Evolutionary conservation across 148 eudicot genomes (phyloP).

Genomic region (Selenicereus undatus): DNA sequence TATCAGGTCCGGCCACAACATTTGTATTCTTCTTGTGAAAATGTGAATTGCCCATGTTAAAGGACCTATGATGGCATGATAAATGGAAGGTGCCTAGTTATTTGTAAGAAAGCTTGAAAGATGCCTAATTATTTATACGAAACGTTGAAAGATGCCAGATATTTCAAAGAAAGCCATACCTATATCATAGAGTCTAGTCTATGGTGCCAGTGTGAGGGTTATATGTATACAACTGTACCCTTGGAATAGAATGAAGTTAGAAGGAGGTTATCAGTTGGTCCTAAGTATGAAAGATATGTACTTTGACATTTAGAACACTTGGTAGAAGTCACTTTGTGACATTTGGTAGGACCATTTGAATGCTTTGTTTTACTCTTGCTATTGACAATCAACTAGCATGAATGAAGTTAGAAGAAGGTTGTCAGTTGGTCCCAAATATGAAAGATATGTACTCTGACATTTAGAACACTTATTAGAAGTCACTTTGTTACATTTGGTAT

Average conservation of each 20-base stretch:
- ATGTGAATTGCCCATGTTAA: neutral
- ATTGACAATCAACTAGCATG: too few relatives aligned
- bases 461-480: too few relatives aligned
- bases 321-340: too few relatives aligned
- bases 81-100: too few relatives aligned
- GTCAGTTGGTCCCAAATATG: neutral
- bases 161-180: neutral
- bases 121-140: neutral
- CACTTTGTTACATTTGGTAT: too few relatives aligned
- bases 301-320: too few relatives aligned
- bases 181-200: neutral
- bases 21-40: neutral
- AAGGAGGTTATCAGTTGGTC: neutral
- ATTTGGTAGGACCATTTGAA: too few relatives aligned
- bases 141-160: neutral
- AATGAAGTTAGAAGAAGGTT: neutral
- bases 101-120: neutral
- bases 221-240: neutral
- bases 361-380: too few relatives aligned
- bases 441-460: too few relatives aligned
- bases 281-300: neutral
- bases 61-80: neutral
- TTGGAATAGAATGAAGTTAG: neutral
- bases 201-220: neutral
- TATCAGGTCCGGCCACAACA: slow-evolving; percentile 43